Base-by-base conservation (phyloP, 495 filamentous ascomycete genomes). In the Extremus antarcticus region DNA sequence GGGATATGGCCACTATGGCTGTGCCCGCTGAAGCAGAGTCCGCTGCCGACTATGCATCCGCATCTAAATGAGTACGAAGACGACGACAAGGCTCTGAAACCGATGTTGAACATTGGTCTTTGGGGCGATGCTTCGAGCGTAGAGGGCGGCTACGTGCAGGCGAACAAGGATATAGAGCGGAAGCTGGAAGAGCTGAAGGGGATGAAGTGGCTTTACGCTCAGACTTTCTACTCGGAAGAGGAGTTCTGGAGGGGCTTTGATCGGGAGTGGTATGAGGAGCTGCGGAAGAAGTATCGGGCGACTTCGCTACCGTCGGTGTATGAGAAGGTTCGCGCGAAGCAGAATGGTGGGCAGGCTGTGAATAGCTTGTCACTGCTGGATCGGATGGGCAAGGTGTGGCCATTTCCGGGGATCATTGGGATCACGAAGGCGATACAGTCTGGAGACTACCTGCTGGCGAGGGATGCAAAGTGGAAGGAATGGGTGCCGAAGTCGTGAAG, bases 121-220 rank as follows among this genome's bases (percentile, higher is more conserved):
- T 82, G 78, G 74, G 79, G 74, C 0, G 58, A 39, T 17, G 70
- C 69, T 0, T 74, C 77, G 19, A 55, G 58, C 16, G 48, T 48
- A 9, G 52, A 62, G 3, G 63, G 10, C 19, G 4, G 24, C 21
- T 83, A 79, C 50, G 58, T 87, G 7, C 55, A 59, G 0, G 76
- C 74, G 52, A 88, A 90, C 68, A 74, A 80, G 2, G 74, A 74
- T 16, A 67, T 91, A 8, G 87, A 91, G 66, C 58, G 64, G 0
- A 80, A 80, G 51, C 73, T 90, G 9, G 71, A 68, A 13, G 77
- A 78, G 52, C 72, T 90, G 1, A 79, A 82, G 16, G 87, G 87
- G 8, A 75, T 75, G 69, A 80, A 80, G 57, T 80, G 76, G 74
- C 67, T 82, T 4, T 81, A 80, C 62, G 76, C 79, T 25, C 73